Evolutionary conservation across 106 monocot genomes (phyloP).

Genomic region (Xerophyta viscosa): DNA sequence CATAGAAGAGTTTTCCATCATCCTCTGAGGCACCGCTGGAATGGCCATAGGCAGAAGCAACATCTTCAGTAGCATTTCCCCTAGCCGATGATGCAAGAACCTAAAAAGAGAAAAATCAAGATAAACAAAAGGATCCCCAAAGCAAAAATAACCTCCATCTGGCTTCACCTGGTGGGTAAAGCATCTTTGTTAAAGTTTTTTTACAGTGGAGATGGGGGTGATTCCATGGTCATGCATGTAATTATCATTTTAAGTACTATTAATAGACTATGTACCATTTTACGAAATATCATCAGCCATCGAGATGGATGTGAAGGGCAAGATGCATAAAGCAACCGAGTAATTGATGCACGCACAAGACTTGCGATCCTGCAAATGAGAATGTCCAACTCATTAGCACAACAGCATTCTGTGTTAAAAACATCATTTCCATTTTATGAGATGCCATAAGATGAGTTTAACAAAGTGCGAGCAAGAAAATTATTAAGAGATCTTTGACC

Average conservation of each 20-base stretch:
- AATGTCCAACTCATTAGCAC: neutral
- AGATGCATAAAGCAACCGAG: constrained; percentile 65
- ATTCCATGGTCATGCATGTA: no score
- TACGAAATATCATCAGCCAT: constrained; percentile 68
- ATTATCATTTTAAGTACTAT: no score
- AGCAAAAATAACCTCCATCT: no score
- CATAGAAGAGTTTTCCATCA: constrained; percentile 37
- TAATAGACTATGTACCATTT: constrained; percentile 39
- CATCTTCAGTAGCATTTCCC: constrained; percentile 19
- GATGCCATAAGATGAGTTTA: no score
- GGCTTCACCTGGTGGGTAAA: no score
- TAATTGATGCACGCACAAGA: constrained; percentile 76
- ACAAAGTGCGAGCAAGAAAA: no score
- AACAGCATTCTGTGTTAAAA: no score
- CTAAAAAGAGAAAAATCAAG: constrained; percentile 20
- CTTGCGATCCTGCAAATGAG: constrained; percentile 61
- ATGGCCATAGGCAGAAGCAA: constrained; percentile 19
- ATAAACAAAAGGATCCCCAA: neutral
- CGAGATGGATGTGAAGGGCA: constrained; percentile 79
- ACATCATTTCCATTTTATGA: no score
- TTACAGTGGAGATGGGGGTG: no score
- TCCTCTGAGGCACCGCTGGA: constrained; percentile 30
- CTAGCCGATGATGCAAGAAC: constrained; percentile 62
- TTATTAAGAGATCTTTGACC: no score
- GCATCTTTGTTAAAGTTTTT: no score